These are phyloP conservation scores for Sporothrix brasiliensis DNA, from an alignment of 2,329 filamentous ascomycete species.

Conservation along the genomic window DNA sequence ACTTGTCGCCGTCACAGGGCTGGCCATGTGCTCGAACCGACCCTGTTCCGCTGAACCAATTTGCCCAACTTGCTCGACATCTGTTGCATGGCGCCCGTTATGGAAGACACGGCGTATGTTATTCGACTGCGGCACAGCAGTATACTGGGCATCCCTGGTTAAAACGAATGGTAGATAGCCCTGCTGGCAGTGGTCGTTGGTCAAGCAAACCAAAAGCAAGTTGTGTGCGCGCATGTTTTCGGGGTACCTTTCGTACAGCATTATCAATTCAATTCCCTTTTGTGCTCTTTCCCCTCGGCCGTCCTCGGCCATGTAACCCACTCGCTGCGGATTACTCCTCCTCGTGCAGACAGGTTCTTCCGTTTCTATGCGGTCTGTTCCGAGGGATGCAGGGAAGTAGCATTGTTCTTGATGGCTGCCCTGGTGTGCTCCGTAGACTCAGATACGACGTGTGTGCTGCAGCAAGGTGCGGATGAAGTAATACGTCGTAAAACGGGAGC, in stretches of 20 bases:
- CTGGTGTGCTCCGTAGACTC: too few species aligned
- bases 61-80: background rate
- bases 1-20: background rate
- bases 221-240: background rate
- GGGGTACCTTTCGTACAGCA: background rate
- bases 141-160: background rate
- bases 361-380: constrained; percentile 16
- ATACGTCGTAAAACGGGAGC: background rate
- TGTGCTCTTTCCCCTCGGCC: background rate
- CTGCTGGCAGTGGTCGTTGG: constrained; percentile 16
- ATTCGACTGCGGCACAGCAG: background rate
- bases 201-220: background rate
- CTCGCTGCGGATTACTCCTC: constrained; percentile 18
- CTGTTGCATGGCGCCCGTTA: background rate
- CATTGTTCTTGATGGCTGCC: background rate
- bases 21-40: background rate
- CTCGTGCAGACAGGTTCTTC: constrained; percentile 10
- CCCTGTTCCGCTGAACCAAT: background rate
- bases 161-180: background rate
- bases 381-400: constrained; percentile 1
- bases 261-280: background rate
- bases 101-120: background rate
- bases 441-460: constrained; percentile 15
- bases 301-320: background rate
- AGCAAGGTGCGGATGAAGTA: background rate